A percentile compares a stretch with the other conserved stretches of the same genome.
phyloP scores from a whole-genome alignment of 768 basidiomycete genomes.

The Lactifluus echinatus region DNA sequence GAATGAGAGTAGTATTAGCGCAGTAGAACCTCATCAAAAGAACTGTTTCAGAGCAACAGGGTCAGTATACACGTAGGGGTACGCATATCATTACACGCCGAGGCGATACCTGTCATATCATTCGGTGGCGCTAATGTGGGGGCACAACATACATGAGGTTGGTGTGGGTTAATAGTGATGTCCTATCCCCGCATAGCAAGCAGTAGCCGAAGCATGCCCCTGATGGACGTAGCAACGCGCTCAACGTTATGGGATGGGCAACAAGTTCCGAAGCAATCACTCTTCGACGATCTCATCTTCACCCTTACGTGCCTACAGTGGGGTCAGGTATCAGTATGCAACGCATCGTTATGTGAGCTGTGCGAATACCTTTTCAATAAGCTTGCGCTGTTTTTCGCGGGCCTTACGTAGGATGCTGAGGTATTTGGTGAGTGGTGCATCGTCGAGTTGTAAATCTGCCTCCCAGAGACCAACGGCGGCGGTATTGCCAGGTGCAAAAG shows the following conservation, averaged over 20 bases:
- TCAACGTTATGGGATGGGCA: not conserved
- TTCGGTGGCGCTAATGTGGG: not conserved
- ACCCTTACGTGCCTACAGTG: constrained; percentile 56
- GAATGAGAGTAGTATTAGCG: not conserved
- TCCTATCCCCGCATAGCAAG: not conserved
- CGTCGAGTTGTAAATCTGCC: constrained; percentile 46
- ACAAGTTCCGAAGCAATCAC: constrained; percentile 10
- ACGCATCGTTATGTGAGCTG: not conserved
- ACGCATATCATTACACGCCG: not conserved
- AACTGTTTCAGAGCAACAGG: not conserved
- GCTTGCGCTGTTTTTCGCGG: constrained; percentile 59
- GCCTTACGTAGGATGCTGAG: constrained; percentile 74
- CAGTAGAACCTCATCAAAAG: not conserved
- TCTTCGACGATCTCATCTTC: constrained; percentile 61
- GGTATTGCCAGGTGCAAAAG: constrained; percentile 67
- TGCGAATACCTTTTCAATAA: constrained; percentile 62
- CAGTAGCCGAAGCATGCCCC: not conserved
- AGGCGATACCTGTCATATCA: not conserved
- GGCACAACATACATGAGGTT: not conserved
- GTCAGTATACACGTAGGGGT: not conserved
- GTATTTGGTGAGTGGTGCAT: constrained; percentile 75
- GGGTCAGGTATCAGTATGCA: not conserved
- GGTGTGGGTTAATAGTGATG: not conserved
- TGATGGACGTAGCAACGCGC: not conserved
- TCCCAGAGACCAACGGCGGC: constrained; percentile 71